Evolutionary conservation across 2,329 filamentous ascomycete genomes (phyloP).

Genomic region (Aspergillus sp.): DNA sequence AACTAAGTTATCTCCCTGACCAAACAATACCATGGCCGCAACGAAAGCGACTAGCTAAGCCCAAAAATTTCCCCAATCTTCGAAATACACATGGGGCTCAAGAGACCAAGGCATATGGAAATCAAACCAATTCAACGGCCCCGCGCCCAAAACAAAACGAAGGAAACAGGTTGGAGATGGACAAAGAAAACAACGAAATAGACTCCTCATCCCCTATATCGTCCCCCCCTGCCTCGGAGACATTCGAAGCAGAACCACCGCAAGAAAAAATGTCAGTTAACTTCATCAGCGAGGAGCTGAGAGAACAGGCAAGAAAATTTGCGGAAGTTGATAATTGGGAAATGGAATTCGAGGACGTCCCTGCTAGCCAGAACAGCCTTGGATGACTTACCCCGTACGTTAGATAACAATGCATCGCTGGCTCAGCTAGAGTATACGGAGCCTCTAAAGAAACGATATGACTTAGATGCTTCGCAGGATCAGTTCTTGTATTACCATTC

Average conservation of each 20-base stretch:
- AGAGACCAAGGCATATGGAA: background rate
- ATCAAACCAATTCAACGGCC: background rate
- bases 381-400: conserved; percentile 4
- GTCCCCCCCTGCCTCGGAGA: conserved; percentile 32
- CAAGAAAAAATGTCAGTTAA: conserved; percentile 13
- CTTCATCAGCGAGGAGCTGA: conserved; percentile 38
- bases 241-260: conserved; percentile 23
- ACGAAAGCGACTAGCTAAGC: conserved; percentile 19
- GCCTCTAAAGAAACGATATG: background rate
- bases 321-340: conserved; percentile 44
- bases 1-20: conserved; percentile 31
- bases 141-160: background rate
- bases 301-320: conserved; percentile 38
- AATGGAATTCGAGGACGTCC: conserved; percentile 46
- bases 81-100: conserved; percentile 11
- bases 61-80: conserved; percentile 20
- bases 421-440: too few relatives aligned
- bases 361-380: conserved; percentile 25
- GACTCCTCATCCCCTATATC: conserved; percentile 33
- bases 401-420: background rate
- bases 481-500: background rate
- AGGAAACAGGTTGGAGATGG: conserved; percentile 7
- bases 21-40: conserved; percentile 17
- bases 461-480: too few relatives aligned
- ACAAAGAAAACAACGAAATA: conserved; percentile 33